Conservation (phyloP, 2,329 filamentous ascomycete species). For the Annulohypoxylon truncatum region DNA sequence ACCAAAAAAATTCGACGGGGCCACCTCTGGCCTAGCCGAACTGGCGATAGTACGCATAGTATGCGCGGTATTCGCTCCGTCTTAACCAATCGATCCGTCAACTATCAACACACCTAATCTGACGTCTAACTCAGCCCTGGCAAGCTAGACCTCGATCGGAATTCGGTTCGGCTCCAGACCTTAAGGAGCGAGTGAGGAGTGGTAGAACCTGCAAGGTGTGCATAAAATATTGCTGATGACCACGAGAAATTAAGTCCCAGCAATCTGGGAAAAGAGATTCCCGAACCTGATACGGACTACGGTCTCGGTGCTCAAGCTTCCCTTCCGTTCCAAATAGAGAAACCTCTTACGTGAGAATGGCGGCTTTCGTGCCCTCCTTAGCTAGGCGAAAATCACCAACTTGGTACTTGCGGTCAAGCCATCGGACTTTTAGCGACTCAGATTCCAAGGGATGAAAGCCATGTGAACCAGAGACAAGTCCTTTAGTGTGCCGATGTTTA, state of each 20-base stretch:
- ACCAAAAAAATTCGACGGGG: constrained; percentile 2
- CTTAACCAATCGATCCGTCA: constrained; percentile 31
- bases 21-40: constrained; percentile 18
- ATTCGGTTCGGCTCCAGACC: constrained; percentile 22
- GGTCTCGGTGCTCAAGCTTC: constrained; percentile 27
- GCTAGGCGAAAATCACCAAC: constrained; percentile 1
- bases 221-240: constrained; percentile 13
- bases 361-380: constrained; percentile 15
- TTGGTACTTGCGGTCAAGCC: constrained; percentile 22
- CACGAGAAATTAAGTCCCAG: constrained; percentile 23
- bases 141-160: constrained; percentile 32
- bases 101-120: constrained; percentile 16
- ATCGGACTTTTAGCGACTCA: constrained; percentile 21
- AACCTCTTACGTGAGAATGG: constrained; percentile 28
- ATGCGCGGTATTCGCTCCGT: constrained; percentile 13
- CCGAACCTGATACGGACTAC: constrained; percentile 18
- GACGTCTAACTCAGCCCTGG: constrained; percentile 35
- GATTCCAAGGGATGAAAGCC: constrained; percentile 1
- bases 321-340: constrained; percentile 28
- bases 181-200: constrained; percentile 6
- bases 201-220: constrained; percentile 25
- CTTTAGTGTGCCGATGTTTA: constrained; percentile 1
- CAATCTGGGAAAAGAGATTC: constrained; percentile 29
- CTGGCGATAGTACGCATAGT: constrained; percentile 5
- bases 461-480: not conserved